phyloP scores from a whole-genome alignment of 495 filamentous ascomycete genomes.

The Durotheca rogersii region DNA sequence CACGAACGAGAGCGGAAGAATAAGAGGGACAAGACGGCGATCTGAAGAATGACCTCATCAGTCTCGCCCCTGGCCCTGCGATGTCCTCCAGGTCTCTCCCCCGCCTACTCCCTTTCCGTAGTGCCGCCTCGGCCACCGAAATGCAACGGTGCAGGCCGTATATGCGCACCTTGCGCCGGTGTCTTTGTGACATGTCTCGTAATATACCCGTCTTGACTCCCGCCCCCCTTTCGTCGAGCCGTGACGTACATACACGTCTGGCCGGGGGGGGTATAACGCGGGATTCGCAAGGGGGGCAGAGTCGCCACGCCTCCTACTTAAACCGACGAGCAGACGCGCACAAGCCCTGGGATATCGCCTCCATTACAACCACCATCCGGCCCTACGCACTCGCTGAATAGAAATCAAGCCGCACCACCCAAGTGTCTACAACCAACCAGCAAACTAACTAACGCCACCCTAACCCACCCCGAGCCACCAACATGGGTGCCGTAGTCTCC shows the following conservation, averaged over 20 bases:
- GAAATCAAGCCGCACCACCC: too few species aligned
- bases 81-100: too few species aligned
- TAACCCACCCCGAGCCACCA: conserved; percentile 43
- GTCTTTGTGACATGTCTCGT: conserved; percentile 7
- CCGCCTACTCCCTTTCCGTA: too few species aligned
- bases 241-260: conserved; percentile 3
- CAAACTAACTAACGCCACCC: conserved; percentile 14
- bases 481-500: conserved; percentile 94
- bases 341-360: too few species aligned
- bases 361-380: too few species aligned
- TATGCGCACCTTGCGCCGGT: background rate
- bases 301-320: too few species aligned
- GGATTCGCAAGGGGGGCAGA: too few species aligned
- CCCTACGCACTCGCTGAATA: too few species aligned
- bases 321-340: too few species aligned
- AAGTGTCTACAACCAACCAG: background rate
- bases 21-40: too few species aligned
- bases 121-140: conserved; percentile 7
- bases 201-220: conserved; percentile 13
- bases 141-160: conserved; percentile 14
- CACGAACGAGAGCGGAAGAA: too few species aligned
- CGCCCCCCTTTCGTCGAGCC: conserved; percentile 1
- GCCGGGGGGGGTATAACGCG: too few species aligned
- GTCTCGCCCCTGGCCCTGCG: conserved; percentile 18
- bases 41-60: conserved; percentile 27